These are phyloP conservation scores for Pisolithus tinctorius DNA, from an alignment of 768 basidiomycete genomes.

Conservation along the genomic window DNA sequence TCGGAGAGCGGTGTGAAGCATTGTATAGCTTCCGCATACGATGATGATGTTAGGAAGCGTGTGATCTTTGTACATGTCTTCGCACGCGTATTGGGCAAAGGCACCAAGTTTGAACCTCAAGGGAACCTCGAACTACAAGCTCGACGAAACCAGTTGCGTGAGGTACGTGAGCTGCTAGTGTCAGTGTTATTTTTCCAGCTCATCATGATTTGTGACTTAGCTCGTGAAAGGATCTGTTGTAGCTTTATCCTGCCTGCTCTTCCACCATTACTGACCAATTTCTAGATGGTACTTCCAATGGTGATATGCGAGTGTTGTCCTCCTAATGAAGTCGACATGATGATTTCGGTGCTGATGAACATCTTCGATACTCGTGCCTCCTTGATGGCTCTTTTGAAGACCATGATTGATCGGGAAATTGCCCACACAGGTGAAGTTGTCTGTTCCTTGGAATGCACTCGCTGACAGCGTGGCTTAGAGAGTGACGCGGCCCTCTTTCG, in stretches of 20 bases:
- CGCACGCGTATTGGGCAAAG: constrained; percentile 71
- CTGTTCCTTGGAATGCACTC: background rate
- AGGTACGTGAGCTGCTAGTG: constrained; percentile 35
- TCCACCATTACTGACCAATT: constrained; percentile 5
- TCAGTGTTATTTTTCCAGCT: background rate
- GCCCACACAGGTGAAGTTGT: constrained; percentile 54
- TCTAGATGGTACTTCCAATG: constrained; percentile 68
- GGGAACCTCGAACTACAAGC: constrained; percentile 42
- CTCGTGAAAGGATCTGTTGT: constrained; percentile 72
- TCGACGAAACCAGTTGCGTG: constrained; percentile 48
- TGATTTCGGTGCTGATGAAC: constrained; percentile 81
- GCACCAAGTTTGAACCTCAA: constrained; percentile 67
- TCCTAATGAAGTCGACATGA: constrained; percentile 69
- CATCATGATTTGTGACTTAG: constrained; percentile 30
- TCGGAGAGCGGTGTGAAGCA: constrained; percentile 87
- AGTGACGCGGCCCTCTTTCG: constrained; percentile 81
- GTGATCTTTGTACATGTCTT: constrained; percentile 83
- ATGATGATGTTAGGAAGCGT: constrained; percentile 60
- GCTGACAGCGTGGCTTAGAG: constrained; percentile 36
- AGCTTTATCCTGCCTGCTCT: constrained; percentile 4
- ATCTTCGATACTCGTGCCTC: constrained; percentile 74
- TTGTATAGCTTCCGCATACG: constrained; percentile 73
- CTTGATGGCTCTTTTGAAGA: constrained; percentile 68
- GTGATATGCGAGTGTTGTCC: constrained; percentile 88
- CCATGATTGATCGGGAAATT: constrained; percentile 83